Percentiles rank a stretch among this genome's conserved stretches.
These are phyloP conservation scores for Xylariales sp. DNA, from an alignment of 2,329 filamentous ascomycete genomes.

Conservation along the genomic window DNA sequence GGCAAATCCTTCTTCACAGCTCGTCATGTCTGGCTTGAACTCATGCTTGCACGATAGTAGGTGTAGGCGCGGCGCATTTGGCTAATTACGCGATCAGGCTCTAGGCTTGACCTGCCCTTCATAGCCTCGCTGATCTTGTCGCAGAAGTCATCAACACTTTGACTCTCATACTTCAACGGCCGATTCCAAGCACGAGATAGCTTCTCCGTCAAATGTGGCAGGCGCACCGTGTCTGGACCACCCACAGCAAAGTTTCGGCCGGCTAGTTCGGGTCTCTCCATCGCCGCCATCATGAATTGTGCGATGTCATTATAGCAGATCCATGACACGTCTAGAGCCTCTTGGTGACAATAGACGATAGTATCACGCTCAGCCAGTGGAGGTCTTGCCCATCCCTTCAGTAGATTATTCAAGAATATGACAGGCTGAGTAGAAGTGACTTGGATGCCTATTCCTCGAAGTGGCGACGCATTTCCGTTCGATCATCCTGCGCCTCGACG, in stretches of 20 bases:
- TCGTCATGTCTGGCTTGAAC: conserved; percentile 33
- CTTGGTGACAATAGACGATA: conserved; percentile 34
- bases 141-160: conserved; percentile 28
- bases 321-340: conserved; percentile 31
- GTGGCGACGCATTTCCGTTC: conserved; percentile 24
- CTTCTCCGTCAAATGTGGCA: conserved; percentile 28
- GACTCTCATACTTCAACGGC: conserved; percentile 26
- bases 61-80: conserved; percentile 38
- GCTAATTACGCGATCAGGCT: conserved; percentile 27
- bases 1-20: conserved; percentile 27
- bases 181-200: conserved; percentile 28
- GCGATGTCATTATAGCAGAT: conserved; percentile 35
- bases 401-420: conserved; percentile 32
- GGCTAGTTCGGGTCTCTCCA: conserved; percentile 26
- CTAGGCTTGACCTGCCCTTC: conserved; percentile 27
- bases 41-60: conserved; percentile 33
- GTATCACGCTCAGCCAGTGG: conserved; percentile 29
- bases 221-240: conserved; percentile 29
- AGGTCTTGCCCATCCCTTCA: conserved; percentile 33
- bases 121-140: conserved; percentile 26
- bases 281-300: conserved; percentile 31
- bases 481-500: conserved; percentile 25
- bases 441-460: conserved; percentile 25
- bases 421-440: conserved; percentile 33
- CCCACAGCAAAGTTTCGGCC: conserved; percentile 30